phyloP scores from a whole-genome alignment of 164 flowering plant species.

The Annona squamosa region DNA sequence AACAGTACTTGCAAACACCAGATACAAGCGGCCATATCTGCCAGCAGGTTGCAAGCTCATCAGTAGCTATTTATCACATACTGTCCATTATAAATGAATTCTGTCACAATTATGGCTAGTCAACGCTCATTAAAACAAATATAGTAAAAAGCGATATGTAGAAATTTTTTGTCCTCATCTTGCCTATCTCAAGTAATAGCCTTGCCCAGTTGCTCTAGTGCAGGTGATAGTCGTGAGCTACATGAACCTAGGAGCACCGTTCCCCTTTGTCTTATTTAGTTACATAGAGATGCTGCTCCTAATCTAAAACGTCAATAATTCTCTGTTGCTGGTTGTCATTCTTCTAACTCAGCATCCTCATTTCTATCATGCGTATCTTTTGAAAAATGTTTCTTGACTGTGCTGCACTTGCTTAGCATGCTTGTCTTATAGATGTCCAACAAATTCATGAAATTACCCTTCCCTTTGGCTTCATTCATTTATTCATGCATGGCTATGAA shows the following conservation, averaged over 20 bases:
- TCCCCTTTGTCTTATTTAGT: not conserved
- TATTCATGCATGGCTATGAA: no score
- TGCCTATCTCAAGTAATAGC: not conserved
- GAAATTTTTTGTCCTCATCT: not conserved
- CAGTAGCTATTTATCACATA: not conserved
- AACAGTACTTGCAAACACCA: not conserved
- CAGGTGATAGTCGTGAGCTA: not conserved
- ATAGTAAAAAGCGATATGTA: not conserved
- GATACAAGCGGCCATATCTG: not conserved
- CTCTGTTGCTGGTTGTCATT: not conserved
- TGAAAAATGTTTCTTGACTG: not conserved
- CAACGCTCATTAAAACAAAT: not conserved
- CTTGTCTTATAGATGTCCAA: not conserved
- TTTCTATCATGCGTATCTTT: not conserved
- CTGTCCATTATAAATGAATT: not conserved
- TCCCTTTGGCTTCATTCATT: not conserved
- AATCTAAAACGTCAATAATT: no score
- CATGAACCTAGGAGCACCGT: not conserved
- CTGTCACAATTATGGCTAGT: not conserved
- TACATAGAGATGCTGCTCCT: not conserved
- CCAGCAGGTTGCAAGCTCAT: not conserved
- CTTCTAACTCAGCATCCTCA: not conserved
- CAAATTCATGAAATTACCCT: not conserved
- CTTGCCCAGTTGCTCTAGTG: not conserved
- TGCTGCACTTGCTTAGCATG: not conserved